Base-by-base conservation (phyloP, 106 monocot species). In the Agapanthus africanus region DNA sequence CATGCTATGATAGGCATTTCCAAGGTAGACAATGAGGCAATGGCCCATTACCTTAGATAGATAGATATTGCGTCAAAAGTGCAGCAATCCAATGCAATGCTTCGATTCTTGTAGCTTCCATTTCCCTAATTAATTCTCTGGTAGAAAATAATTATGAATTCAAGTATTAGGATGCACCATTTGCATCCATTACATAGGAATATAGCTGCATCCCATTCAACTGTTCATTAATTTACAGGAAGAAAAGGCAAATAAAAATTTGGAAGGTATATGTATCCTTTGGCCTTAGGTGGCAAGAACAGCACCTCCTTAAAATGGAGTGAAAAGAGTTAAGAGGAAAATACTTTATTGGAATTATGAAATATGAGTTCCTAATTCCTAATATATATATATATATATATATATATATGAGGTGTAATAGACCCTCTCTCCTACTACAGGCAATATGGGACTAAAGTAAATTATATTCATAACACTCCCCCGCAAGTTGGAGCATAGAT, bases 81-180 rank as follows among this genome's bases (percentile, higher is more conserved):
- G 72, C 75, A 77, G 68, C 35, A 63, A 87, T 83, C 87, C 87
- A 87, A 65, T 78, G 61, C 56, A 87, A 70, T 59, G 83, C 71
- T 65, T 87, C 87, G 78, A 87, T 80, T 66, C 80, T 60, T 21
- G 87, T 87, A 57, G 87, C 83, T 61, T 87, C 87, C 66, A 42
- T 78, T 73, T 74, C 80, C 70, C 77, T 87, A 40, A 78, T 78
- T 71, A 87, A 73, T 72, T 78, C 65, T 51, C 87, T 87, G 78
- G 52, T 27, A 50, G n/a, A 67, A 60, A 39, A 57, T 37, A 57
- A 69, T 10, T 7, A 67, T 0, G n/a, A 41, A 46, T 44, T 30
- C 18, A 67, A 40, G 46, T 46, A 19, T 32, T 28, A 44, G 4
- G 28, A 44, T 13, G 32, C 67, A 67, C 2, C 6, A 44, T 67